Percentiles rank a stretch among this genome's conserved stretches.
phyloP scores from a whole-genome alignment of 1,139 yeast genomes.

The Zygoascus sp. region DNA sequence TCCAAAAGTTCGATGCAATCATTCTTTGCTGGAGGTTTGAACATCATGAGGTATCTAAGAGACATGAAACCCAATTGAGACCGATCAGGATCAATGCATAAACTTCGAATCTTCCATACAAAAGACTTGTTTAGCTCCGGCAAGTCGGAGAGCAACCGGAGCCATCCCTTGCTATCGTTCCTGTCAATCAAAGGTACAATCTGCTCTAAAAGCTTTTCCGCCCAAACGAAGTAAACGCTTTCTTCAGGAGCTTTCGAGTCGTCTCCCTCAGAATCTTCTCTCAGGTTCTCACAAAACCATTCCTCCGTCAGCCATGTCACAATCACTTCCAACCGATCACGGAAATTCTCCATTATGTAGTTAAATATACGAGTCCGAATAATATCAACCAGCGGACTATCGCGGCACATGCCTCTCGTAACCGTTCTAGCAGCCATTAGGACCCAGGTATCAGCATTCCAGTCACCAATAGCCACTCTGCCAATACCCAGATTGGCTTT shows the following conservation, averaged over 20 bases:
- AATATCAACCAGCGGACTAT: conserved; percentile 23
- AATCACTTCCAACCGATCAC: conserved; percentile 67
- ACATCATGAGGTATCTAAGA: conserved; percentile 76
- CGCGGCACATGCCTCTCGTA: conserved; percentile 59
- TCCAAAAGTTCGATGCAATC: conserved; percentile 62
- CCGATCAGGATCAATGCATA: conserved; percentile 84
- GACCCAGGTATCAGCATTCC: conserved; percentile 77
- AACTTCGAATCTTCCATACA: conserved; percentile 60
- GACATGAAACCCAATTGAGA: conserved; percentile 72
- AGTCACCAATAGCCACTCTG: conserved; percentile 39
- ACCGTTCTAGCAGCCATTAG: conserved; percentile 70
- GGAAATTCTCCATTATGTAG: conserved; percentile 70
- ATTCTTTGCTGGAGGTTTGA: conserved; percentile 76
- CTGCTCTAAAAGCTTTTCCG: conserved; percentile 67
- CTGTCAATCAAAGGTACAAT: conserved; percentile 80
- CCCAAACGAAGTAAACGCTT: conserved; percentile 48
- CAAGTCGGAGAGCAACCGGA: conserved; percentile 77
- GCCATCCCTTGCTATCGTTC: conserved; percentile 70
- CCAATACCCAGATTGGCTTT: conserved; percentile 30
- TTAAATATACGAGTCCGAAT: conserved; percentile 68
- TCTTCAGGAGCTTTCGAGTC: conserved; percentile 16
- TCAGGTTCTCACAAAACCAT: conserved; percentile 72
- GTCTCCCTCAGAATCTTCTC: conserved; percentile 17
- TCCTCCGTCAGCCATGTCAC: conserved; percentile 96
- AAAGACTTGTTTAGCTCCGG: conserved; percentile 66